Percentiles rank a stretch among this genome's conserved stretches.
These are phyloP conservation scores for Barnettozyma salicaria DNA, from an alignment of 805 yeast genomes.

Conservation along the genomic window DNA sequence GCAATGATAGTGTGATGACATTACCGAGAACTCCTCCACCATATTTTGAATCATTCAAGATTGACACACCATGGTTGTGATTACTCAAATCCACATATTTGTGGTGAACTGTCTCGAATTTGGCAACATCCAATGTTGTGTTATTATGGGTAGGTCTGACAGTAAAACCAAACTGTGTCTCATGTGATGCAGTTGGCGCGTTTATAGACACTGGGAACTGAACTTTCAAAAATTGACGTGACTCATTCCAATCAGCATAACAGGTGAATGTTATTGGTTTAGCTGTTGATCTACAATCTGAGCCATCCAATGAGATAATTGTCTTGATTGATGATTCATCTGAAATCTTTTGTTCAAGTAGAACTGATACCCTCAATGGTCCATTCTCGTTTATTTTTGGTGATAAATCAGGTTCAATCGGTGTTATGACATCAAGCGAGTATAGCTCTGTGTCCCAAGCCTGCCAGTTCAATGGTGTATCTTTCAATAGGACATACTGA, in stretches of 20 bases:
- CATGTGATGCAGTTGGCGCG: conserved; percentile 76
- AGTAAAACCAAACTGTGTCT: conserved; percentile 90
- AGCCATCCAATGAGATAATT: conserved; percentile 59
- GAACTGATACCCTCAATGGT: conserved; percentile 56
- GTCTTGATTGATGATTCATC: conserved; percentile 55
- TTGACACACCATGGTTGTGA: conserved; percentile 76
- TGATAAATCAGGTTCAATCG: conserved; percentile 3
- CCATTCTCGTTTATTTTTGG: conserved; percentile 38
- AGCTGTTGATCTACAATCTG: conserved; percentile 30
- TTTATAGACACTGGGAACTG: conserved; percentile 88
- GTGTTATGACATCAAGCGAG: conserved; percentile 63
- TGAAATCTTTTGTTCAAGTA: conserved; percentile 57
- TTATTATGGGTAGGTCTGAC: conserved; percentile 91
- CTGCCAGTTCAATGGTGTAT: conserved; percentile 84
- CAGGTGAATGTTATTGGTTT: conserved; percentile 44
- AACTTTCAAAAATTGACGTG: conserved; percentile 82
- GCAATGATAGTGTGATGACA: conserved; percentile 73
- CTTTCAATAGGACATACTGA: conserved; percentile 77
- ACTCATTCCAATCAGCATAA: conserved; percentile 80
- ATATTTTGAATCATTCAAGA: conserved; percentile 79
- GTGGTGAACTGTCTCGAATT: conserved; percentile 93
- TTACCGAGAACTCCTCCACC: conserved; percentile 96
- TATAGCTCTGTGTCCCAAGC: conserved; percentile 98
- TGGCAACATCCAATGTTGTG: conserved; percentile 95
- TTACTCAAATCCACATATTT: conserved; percentile 91